Conservation (phyloP, 768 basidiomycete genomes). For the Trametes punicea region DNA sequence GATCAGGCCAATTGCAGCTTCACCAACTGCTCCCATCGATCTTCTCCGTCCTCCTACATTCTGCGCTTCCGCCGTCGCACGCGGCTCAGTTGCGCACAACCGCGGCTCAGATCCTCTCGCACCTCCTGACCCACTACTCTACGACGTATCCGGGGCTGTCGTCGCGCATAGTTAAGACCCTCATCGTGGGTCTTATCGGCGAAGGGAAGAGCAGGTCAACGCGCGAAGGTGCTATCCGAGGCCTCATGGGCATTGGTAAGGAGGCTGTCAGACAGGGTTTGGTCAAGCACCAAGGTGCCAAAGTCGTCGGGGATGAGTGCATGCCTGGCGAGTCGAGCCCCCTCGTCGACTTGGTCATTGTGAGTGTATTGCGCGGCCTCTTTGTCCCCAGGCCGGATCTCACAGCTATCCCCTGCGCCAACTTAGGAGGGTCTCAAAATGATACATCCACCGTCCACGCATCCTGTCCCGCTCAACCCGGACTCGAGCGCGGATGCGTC, state of each 20-base stretch:
- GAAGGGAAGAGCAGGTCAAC: slow-evolving; percentile 73
- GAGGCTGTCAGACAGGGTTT: slow-evolving; percentile 82
- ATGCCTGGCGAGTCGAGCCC: slow-evolving; percentile 39
- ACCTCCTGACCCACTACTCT: slow-evolving; percentile 75
- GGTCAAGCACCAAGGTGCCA: slow-evolving; percentile 76
- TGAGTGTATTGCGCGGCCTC: slow-evolving; percentile 29
- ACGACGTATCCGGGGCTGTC: slow-evolving; percentile 88
- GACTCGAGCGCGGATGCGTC: slow-evolving; percentile 45
- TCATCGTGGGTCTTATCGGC: slow-evolving; percentile 79
- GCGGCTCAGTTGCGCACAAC: slow-evolving; percentile 72
- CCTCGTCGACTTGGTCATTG: slow-evolving; percentile 62
- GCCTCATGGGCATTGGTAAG: slow-evolving; percentile 79
- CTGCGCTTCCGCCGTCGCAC: slow-evolving; percentile 71
- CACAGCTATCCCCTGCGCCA: not conserved
- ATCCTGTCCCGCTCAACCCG: slow-evolving; percentile 55
- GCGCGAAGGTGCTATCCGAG: slow-evolving; percentile 86
- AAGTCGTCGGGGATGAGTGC: slow-evolving; percentile 68
- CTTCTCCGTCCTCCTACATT: slow-evolving; percentile 87
- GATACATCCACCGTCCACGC: slow-evolving; percentile 54
- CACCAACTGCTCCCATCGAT: slow-evolving; percentile 95
- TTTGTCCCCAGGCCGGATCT: not conserved
- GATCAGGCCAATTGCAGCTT: slow-evolving; percentile 48
- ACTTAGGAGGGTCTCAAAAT: slow-evolving; percentile 59
- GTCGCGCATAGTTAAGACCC: slow-evolving; percentile 90
- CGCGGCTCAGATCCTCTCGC: slow-evolving; percentile 81